phyloP scores from a whole-genome alignment of 2,329 filamentous ascomycete species.

The Ophiocordyceps australis region DNA sequence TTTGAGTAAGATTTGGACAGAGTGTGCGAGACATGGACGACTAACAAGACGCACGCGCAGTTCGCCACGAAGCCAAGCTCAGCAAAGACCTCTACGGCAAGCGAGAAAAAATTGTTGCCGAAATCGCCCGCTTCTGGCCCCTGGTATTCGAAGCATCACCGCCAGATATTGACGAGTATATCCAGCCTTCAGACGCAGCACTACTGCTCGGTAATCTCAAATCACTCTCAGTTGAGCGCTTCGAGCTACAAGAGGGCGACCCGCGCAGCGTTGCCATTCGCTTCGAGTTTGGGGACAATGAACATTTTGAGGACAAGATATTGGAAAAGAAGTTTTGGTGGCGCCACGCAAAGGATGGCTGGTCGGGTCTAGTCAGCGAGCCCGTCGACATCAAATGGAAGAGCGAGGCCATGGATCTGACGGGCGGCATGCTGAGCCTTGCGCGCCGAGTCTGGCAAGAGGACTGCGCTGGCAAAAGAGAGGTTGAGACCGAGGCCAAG shows the following conservation, averaged over 20 bases:
- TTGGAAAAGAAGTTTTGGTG: slow-evolving; percentile 90
- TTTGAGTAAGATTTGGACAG: slow-evolving; percentile 42
- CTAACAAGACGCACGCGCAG: slow-evolving; percentile 18
- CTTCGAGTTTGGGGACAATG: slow-evolving; percentile 67
- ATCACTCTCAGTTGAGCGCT: slow-evolving; percentile 56
- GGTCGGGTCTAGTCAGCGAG: slow-evolving; percentile 67
- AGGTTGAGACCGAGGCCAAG: slow-evolving; percentile 27
- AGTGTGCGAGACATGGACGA: background rate
- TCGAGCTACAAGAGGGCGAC: slow-evolving; percentile 61
- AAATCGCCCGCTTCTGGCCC: slow-evolving; percentile 87
- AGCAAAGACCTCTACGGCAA: slow-evolving; percentile 57
- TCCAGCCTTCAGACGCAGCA: slow-evolving; percentile 62
- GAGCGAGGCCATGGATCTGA: slow-evolving; percentile 54
- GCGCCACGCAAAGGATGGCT: slow-evolving; percentile 49
- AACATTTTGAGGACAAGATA: slow-evolving; percentile 59
- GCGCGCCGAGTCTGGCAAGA: slow-evolving; percentile 51
- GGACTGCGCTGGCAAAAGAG: slow-evolving; percentile 23
- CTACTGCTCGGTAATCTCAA: slow-evolving; percentile 52
- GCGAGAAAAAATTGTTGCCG: slow-evolving; percentile 49
- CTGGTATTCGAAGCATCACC: slow-evolving; percentile 80
- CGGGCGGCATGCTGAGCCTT: slow-evolving; percentile 58
- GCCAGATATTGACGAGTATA: slow-evolving; percentile 70
- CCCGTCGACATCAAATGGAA: slow-evolving; percentile 83
- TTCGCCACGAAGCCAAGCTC: slow-evolving; percentile 54
- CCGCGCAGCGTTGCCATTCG: slow-evolving; percentile 63